Base-by-base conservation (phyloP, 1,284 basidiomycete genomes). In the Apiotrichum akiyoshidainum region DNA sequence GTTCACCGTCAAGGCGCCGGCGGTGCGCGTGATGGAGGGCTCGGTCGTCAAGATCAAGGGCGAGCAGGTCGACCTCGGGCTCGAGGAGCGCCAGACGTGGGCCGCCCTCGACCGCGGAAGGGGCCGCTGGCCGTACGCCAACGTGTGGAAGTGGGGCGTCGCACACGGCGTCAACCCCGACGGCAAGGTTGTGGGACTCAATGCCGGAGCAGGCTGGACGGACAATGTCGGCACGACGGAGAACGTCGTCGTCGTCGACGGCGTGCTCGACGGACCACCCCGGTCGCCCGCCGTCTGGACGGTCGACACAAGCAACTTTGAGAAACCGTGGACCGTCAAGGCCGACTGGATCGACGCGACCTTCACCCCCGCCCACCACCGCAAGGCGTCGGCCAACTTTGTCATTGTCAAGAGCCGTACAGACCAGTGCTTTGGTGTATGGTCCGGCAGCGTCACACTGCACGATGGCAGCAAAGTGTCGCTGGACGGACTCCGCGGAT, bases 191-290 rank as follows among this genome's bases (percentile, higher is more conserved):
- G 21, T 56, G 2, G 55, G 55, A 19, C 33, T 56, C 34, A 56
- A 40, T 12, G 33, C 50, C 21, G 55, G 55, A 48, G 55, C 22
- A 11, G 19, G 37, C 11, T 46, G 44, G 45, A 54, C 37, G 13
- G 45, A 47, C 14, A 31, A 33, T 10, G 37, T 16, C 37, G 42
- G 48, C 42, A 51, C 40, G 21, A 46, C 47, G 17, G 58, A 60
- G 46, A 60, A 60, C 26, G 58, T 44, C 12, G 39, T 60, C 35
- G 39, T 60, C n/a, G 41, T 60, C 46, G 58, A 60, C 46, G 35
- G 40, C n/a, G 41, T 56, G 41, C 51, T 33, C 2, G 47, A 45
- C 14, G 37, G 37, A 11, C 37, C 37, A 3, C 37, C 37, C 12
- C 37, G 37, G 10, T 11, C 12, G 37, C 37, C 37, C 11, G 37